A percentile compares a stretch with the other conserved stretches of the same genome.
Conservation (phyloP, 129 eudicot genomes). For the Rutidosis leptorrhynchoides region DNA sequence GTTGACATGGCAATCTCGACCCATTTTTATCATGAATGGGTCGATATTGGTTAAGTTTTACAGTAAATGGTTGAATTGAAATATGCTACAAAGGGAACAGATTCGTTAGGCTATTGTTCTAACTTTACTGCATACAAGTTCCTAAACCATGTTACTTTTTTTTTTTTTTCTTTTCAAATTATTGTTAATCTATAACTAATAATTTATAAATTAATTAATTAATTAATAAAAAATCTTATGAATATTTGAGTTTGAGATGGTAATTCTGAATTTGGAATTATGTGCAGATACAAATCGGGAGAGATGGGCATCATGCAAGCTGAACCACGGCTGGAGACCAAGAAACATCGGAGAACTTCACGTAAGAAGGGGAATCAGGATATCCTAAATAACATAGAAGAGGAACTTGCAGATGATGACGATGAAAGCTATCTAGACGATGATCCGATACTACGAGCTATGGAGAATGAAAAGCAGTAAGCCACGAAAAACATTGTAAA, state of each 20-base stretch:
- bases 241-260: background rate
- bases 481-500: conserved; percentile 23
- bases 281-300: conserved; percentile 60
- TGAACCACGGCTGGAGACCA: conserved; percentile 40
- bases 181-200: too few relatives aligned
- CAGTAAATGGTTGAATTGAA: background rate
- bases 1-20: too few relatives aligned
- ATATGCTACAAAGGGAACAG: background rate
- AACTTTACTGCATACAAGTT: background rate
- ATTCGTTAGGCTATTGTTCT: too few relatives aligned
- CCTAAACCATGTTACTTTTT: too few relatives aligned
- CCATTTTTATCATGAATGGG: too few relatives aligned
- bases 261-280: conserved; percentile 5
- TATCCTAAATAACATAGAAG: conserved; percentile 54
- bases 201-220: too few relatives aligned
- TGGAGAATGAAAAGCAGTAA: conserved; percentile 44
- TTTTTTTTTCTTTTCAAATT: too few relatives aligned
- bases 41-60: too few relatives aligned
- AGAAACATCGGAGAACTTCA: conserved; percentile 85
- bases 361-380: conserved; percentile 78
- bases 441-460: conserved; percentile 51
- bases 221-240: too few relatives aligned
- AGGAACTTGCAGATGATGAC: conserved; percentile 6
- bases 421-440: conserved; percentile 49
- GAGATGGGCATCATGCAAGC: conserved; percentile 70